A percentile compares a stretch with the other conserved stretches of the same genome.
Conservation (phyloP, 768 basidiomycete species). For the Lentinula aciculospora region DNA sequence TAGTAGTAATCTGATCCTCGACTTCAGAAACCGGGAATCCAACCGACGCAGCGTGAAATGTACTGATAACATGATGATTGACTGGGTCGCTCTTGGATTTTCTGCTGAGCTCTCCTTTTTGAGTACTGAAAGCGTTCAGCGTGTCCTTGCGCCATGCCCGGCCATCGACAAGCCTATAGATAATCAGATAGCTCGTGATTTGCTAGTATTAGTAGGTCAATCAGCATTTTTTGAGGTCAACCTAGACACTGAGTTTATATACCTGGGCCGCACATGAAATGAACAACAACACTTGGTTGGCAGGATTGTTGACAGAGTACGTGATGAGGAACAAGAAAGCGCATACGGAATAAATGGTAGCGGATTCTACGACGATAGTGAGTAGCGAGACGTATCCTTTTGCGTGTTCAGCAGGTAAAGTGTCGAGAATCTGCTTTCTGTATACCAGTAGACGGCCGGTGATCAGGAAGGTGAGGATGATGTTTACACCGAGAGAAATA, state of each 20-base stretch:
- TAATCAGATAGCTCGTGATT: constrained; percentile 36
- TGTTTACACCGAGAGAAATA: constrained; percentile 11
- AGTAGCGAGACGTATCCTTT: constrained; percentile 10
- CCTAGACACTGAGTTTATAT: too few relatives aligned
- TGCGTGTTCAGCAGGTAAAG: constrained; percentile 11
- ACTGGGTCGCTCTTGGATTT: neutral
- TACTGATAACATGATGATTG: constrained; percentile 3
- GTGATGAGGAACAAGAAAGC: constrained; percentile 15
- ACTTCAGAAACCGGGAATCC: neutral
- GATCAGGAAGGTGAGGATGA: constrained; percentile 11
- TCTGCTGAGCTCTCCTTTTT: neutral
- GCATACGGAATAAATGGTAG: constrained; percentile 14
- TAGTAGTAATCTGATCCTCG: neutral
- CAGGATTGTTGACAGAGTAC: constrained; percentile 12
- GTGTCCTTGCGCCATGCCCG: constrained; percentile 30
- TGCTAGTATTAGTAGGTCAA: constrained; percentile 12
- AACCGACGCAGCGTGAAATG: constrained; percentile 6
- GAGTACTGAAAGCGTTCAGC: constrained; percentile 9
- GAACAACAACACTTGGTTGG: constrained; percentile 6
- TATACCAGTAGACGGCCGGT: constrained; percentile 8
- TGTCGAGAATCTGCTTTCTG: constrained; percentile 3
- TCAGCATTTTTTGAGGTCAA: too few relatives aligned
- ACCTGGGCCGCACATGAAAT: constrained; percentile 4
- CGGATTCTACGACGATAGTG: constrained; percentile 18
- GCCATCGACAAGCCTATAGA: constrained; percentile 34